Evolutionary conservation across 768 basidiomycete genomes (phyloP), one percentile per base, ranked within the genome.

Genomic region (Termitomyces bulborhizus): DNA sequence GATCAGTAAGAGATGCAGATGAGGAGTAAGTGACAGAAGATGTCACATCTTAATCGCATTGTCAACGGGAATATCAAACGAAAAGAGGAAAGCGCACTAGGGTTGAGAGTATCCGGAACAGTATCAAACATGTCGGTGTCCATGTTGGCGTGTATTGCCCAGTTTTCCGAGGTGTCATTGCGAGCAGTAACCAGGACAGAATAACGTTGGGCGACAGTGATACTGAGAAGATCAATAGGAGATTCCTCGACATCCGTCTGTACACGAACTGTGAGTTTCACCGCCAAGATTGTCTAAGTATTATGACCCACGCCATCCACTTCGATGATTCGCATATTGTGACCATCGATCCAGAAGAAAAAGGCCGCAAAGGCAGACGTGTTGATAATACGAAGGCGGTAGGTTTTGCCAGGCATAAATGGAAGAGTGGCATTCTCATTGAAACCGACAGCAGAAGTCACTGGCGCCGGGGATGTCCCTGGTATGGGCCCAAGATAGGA

Each of bases 131-230:
- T 96, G 58, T 73, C 74, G 0, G 80, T 80, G 66, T 95, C 91
- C 82, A 98, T 91, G 74, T 94, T 90, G 5, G 89, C 88, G 65
- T 93, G 90, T 56, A 99, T 83, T 49, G 82, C 83, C 85, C 86
- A 98, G 75, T 99, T 97, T 21, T 80, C 73, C 2, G 79, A 72
- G 0, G 86, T 88, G 59, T 93, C 90, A 69, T 95, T 95, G 46
- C 88, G 83, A 9, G 96, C 95, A 11, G 86, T 87, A 51, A 99
- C 91, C 32, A 98, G 83, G 40, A 99, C 76, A 0, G 94, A 95
- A 70, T 96, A 97, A 18, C 96, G 84, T 69, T 98, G 96, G 0
- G 94, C 94, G 31, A 88, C 93, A 13, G 91, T 78, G 54, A 98
- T 55, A 42, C 82, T 78, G 48, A 98, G 63, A 37, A 88, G 68